Percentiles rank a stretch among this genome's conserved stretches.
These are phyloP conservation scores for Coelastrella sp. DNA, from an alignment of 139 green algal genomes.

Conservation along the genomic window DNA sequence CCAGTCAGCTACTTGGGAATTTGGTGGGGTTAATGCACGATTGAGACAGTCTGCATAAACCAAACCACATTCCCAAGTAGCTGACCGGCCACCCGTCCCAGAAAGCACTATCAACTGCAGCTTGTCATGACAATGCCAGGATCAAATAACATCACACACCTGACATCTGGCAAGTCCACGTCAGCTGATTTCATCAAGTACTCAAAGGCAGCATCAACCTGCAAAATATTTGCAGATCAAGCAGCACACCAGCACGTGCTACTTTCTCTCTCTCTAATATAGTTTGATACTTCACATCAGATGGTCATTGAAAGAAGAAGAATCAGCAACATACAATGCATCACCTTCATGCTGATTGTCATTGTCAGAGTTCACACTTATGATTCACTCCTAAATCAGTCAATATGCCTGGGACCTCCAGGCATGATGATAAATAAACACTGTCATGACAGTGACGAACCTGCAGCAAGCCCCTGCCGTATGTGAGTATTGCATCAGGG, in stretches of 20 bases:
- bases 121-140: neutral
- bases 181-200: conserved; percentile 72
- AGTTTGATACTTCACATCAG: neutral
- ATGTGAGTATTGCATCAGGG: conserved; percentile 76
- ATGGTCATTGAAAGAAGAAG: neutral
- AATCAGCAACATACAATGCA: no score
- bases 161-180: conserved; percentile 22
- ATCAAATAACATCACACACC: neutral
- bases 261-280: no score
- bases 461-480: conserved; percentile 89
- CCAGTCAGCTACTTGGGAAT: no score
- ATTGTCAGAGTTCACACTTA: no score
- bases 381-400: neutral
- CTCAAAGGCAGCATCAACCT: conserved; percentile 86
- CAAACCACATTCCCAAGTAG: no score
- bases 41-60: no score
- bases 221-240: conserved; percentile 1
- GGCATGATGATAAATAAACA: no score
- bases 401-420: neutral
- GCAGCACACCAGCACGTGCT: neutral
- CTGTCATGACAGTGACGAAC: conserved; percentile 40
- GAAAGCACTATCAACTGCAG: no score
- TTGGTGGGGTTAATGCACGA: no score
- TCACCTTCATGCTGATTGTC: no score
- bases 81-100: no score